These are phyloP conservation scores for Bipolaris bicolor DNA, from an alignment of 2,329 filamentous ascomycete species.

Conservation along the genomic window DNA sequence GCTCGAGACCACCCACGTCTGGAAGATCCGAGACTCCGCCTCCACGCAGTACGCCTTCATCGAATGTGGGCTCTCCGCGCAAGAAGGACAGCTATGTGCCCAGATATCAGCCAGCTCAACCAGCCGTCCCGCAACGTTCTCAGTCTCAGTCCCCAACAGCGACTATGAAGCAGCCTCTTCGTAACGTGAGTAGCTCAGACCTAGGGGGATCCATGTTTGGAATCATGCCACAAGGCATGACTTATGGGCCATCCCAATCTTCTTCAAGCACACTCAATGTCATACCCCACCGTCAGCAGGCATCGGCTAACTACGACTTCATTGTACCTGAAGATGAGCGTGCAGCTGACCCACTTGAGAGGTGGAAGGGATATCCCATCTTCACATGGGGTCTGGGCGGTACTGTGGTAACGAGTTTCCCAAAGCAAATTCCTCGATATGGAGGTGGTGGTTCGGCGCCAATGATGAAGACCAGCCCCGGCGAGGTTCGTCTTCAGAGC, in stretches of 20 bases:
- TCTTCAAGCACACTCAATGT: constrained; percentile 25
- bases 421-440: constrained; percentile 86
- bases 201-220: constrained; percentile 63
- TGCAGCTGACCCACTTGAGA: constrained; percentile 74
- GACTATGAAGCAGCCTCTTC: constrained; percentile 56
- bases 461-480: constrained; percentile 80
- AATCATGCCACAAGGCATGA: constrained; percentile 49
- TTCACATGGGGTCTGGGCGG: constrained; percentile 90
- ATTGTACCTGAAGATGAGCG: constrained; percentile 63
- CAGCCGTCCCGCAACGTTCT: constrained; percentile 50
- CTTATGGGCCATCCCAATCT: constrained; percentile 38
- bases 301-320: constrained; percentile 60
- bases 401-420: constrained; percentile 81
- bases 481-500: constrained; percentile 78
- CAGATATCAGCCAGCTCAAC: constrained; percentile 54
- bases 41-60: constrained; percentile 40
- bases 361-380: constrained; percentile 89
- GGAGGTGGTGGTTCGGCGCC: constrained; percentile 74
- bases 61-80: constrained; percentile 49
- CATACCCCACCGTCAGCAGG: constrained; percentile 47
- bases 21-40: constrained; percentile 45
- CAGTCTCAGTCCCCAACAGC: constrained; percentile 66
- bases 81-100: constrained; percentile 51
- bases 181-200: constrained; percentile 50
- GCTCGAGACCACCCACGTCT: constrained; percentile 26